These are phyloP conservation scores for Aspergillus proliferans DNA, from an alignment of 2,329 filamentous ascomycete genomes.

Conservation along the genomic window DNA sequence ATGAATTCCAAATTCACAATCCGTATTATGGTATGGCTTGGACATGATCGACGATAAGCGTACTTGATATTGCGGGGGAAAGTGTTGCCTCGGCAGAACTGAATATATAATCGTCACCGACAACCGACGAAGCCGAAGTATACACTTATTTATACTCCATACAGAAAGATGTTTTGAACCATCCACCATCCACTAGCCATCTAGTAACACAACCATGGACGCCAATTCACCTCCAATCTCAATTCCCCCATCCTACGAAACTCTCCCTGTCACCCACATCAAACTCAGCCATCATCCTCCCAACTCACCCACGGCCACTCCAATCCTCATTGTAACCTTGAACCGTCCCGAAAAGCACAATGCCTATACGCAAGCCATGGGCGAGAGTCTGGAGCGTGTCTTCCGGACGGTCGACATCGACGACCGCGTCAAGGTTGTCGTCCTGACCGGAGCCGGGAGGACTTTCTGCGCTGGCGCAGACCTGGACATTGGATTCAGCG, in stretches of 20 bases:
- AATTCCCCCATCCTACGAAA: conserved; percentile 25
- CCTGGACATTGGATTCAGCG: conserved; percentile 47
- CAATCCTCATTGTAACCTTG: conserved; percentile 44
- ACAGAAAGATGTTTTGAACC: too few species aligned
- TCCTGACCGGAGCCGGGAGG: conserved; percentile 47
- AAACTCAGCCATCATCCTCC: conserved; percentile 28
- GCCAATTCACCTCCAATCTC: conserved; percentile 1
- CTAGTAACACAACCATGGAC: not conserved
- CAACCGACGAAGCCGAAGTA: too few species aligned
- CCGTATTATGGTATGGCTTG: too few species aligned
- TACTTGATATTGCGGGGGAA: not conserved
- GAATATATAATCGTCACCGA: not conserved
- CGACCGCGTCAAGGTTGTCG: conserved; percentile 48
- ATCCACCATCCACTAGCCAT: not conserved
- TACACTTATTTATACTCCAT: too few species aligned
- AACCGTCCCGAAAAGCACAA: conserved; percentile 52
- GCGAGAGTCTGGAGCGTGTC: conserved; percentile 35
- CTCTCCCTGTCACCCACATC: conserved; percentile 22
- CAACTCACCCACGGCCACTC: conserved; percentile 42
- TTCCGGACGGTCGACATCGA: conserved; percentile 44
- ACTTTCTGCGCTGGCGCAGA: conserved; percentile 51
- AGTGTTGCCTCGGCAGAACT: too few species aligned
- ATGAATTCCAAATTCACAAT: too few species aligned
- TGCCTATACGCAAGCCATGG: conserved; percentile 48
- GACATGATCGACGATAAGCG: too few species aligned